Base-by-base conservation (phyloP, 768 basidiomycete species). In the Russula earlei region DNA sequence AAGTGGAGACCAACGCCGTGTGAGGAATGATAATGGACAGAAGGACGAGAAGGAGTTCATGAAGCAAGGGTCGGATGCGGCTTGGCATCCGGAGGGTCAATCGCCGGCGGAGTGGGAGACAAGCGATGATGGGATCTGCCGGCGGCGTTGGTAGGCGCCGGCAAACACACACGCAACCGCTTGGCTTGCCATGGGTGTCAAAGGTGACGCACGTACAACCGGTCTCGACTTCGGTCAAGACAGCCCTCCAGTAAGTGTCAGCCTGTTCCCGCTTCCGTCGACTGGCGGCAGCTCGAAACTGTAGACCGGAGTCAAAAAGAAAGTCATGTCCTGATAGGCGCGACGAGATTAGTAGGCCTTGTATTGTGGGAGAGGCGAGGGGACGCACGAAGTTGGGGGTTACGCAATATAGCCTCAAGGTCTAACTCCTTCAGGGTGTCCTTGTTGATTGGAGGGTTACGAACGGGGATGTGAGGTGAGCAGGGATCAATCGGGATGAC, bases 141-240 rank as follows among this genome's bases (percentile, higher is more conserved):
- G 64, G 60, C 10, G 67, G 63, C 17, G 57, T 52, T 6, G 66
- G 66, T 36, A 64, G 38, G 10, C 65, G 46, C 57, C 55, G 47
- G 62, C 86, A 87, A 49, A 79, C 68, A 56, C 77, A 77, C 2
- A 76, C 71, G 65, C 65, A 70, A 20, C 71, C 69, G n/a, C 79
- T 49, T 1, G 65, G 78, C 55, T 75, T 75, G 54, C 82, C 80
- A 22, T 75, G 71, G 40, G 74, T 66, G 67, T 87, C 84, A 58
- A 87, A 81, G 19, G 91, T 83, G 54, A 87, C 75, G 67, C 91
- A 93, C 0, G 88, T 91, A 71, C 93, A 96, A 0, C 87, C 89
- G 0, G 72, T 72, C 65, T 85, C 79, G 22, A 93, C 74, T 72
- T 97, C 93, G 49, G 79, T 80, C 33, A 78, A 73, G 51, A 97